A percentile compares a stretch with the other conserved stretches of the same genome.
These are phyloP conservation scores for Orbilia brochopaga DNA, from an alignment of 2,329 filamentous ascomycete species.

Conservation along the genomic window DNA sequence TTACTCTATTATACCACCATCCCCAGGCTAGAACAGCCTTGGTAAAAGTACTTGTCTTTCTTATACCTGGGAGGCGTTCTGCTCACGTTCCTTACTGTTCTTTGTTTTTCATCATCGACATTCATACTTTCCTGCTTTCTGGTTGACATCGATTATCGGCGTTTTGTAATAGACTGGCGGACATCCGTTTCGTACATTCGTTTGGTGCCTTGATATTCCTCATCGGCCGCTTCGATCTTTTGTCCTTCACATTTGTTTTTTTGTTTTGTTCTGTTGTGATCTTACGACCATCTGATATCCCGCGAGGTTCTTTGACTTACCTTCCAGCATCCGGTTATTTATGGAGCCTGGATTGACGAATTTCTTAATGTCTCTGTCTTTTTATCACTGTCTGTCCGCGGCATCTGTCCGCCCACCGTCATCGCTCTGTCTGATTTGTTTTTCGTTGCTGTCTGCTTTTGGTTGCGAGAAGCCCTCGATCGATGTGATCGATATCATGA, in stretches of 20 bases:
- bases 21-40: slow-evolving; percentile 16
- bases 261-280: slow-evolving; percentile 36
- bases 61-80: slow-evolving; percentile 50
- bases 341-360: slow-evolving; percentile 50
- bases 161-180: slow-evolving; percentile 51
- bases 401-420: slow-evolving; percentile 24
- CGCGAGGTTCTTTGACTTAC: slow-evolving; percentile 26
- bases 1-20: slow-evolving; percentile 40
- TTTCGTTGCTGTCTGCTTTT: slow-evolving; percentile 37
- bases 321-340: slow-evolving; percentile 48
- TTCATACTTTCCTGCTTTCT: slow-evolving; percentile 11
- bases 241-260: slow-evolving; percentile 12
- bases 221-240: slow-evolving; percentile 15
- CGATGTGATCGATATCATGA: slow-evolving; percentile 50
- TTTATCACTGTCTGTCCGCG: slow-evolving; percentile 8
- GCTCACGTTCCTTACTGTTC: slow-evolving; percentile 19
- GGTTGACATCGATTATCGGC: slow-evolving; percentile 14
- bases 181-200: slow-evolving; percentile 47
- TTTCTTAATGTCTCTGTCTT: slow-evolving; percentile 36
- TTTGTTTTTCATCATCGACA: background rate
- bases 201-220: slow-evolving; percentile 33
- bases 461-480: slow-evolving; percentile 48
- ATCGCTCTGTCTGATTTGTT: slow-evolving; percentile 14
- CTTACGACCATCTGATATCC: slow-evolving; percentile 51
- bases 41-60: slow-evolving; percentile 46